These are phyloP conservation scores for Chlorella vulgaris DNA, from an alignment of 139 green algal species.

Conservation along the genomic window DNA sequence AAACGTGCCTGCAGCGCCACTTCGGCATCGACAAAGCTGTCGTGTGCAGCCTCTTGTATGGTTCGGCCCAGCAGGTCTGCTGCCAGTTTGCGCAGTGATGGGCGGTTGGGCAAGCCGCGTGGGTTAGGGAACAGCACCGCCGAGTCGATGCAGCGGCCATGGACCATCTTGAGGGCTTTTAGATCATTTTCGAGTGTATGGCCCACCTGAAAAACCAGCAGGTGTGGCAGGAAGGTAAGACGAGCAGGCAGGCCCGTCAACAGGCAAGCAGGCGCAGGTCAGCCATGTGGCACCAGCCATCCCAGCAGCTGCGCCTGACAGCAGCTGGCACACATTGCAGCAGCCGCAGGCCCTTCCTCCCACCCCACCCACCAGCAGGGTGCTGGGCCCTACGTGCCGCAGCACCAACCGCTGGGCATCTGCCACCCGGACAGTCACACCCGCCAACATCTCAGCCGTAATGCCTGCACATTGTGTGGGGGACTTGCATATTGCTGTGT, in stretches of 20 bases:
- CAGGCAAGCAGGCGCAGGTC: not conserved
- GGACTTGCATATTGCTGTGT: too few species aligned
- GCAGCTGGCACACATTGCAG: not conserved
- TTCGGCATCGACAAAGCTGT: slow-evolving; percentile 57
- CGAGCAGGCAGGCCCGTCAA: not conserved
- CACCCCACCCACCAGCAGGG: slow-evolving; percentile 52
- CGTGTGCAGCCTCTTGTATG: slow-evolving; percentile 63
- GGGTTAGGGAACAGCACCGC: slow-evolving; percentile 82
- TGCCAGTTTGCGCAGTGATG: slow-evolving; percentile 27
- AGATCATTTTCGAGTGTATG: slow-evolving; percentile 94
- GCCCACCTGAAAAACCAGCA: slow-evolving; percentile 54
- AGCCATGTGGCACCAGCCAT: not conserved
- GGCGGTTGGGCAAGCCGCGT: slow-evolving; percentile 2
- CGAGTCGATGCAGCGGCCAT: slow-evolving; percentile 82
- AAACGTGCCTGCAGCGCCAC: slow-evolving; percentile 63
- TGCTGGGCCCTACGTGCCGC: slow-evolving; percentile 10
- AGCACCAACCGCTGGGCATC: slow-evolving; percentile 55
- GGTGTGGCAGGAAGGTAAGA: not conserved
- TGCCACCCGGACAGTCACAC: slow-evolving; percentile 61
- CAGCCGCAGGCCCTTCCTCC: not conserved
- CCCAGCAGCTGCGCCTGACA: not conserved
- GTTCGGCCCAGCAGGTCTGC: slow-evolving; percentile 41
- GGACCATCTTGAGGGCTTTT: slow-evolving; percentile 65
- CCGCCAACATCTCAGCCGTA: slow-evolving; percentile 72
- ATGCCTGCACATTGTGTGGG: slow-evolving; percentile 62